Conservation (phyloP, 176 grass and related monocot genomes). For the Raddia guianensis region DNA sequence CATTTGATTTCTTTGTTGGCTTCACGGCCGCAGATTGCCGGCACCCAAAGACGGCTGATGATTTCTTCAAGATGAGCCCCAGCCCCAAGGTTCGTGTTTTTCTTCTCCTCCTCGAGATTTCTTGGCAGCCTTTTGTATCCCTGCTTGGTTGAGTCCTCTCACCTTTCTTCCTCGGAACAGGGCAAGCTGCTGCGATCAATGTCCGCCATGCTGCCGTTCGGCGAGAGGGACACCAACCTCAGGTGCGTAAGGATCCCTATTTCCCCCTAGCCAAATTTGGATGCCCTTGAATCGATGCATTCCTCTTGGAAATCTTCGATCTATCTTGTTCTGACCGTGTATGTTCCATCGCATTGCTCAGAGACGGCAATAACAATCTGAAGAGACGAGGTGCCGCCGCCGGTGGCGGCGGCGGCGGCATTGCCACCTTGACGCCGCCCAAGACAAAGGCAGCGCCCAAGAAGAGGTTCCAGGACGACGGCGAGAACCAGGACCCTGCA, state of each 20-base stretch:
- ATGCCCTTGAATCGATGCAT: neutral
- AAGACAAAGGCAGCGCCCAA: slow-evolving; percentile 50
- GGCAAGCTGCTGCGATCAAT: slow-evolving; percentile 74
- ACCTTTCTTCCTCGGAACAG: slow-evolving; percentile 40
- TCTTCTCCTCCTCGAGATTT: neutral
- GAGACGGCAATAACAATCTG: slow-evolving; percentile 58
- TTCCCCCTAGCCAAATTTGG: neutral
- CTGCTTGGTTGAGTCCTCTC: slow-evolving; percentile 11
- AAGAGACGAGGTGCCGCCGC: slow-evolving; percentile 63
- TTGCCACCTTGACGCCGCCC: slow-evolving; percentile 40
- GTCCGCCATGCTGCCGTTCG: slow-evolving; percentile 75
- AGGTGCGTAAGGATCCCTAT: slow-evolving; percentile 41
- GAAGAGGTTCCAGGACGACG: slow-evolving; percentile 64
- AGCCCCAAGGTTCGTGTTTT: slow-evolving; percentile 67
- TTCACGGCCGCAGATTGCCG: slow-evolving; percentile 64
- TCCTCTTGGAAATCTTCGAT: neutral
- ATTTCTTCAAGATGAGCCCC: slow-evolving; percentile 61
- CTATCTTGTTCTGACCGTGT: slow-evolving; percentile 22
- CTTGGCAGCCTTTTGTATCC: neutral
- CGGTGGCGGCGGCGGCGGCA: slow-evolving; percentile 27
- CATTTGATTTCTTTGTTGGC: slow-evolving; percentile 10
- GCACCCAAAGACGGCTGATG: slow-evolving; percentile 74
- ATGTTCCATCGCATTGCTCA: slow-evolving; percentile 40
- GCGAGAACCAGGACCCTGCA: slow-evolving; percentile 86
- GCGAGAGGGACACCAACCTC: slow-evolving; percentile 59